Evolutionary conservation across 768 basidiomycete genomes (phyloP), one percentile per base, ranked within the genome.

Genomic region (Lactifluus hygrophoroides): DNA sequence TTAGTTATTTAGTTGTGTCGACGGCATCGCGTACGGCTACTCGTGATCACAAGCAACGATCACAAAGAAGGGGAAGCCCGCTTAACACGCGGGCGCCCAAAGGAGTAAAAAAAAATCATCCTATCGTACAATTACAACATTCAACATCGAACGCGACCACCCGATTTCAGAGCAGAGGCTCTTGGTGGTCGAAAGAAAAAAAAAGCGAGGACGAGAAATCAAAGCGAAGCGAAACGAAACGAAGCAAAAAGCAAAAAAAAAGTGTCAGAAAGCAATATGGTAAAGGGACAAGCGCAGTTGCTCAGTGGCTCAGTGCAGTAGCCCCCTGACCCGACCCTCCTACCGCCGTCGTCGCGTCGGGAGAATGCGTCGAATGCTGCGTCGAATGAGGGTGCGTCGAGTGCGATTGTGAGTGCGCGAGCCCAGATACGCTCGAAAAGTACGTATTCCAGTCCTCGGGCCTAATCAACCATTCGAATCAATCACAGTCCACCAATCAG

Each of bases 361-460:
- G 28, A 0, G 51, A 27, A 32, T 58, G 57, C 27, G 44, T 35
- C 28, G 50, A 19, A 11, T 35, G 57, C 28, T 35, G 57, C 28
- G 56, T 35, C 14, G 49, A 8, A 28, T 58, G 57, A 14, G 37
- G 7, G 40, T 54, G 51, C 14, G 27, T 30, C 19, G 54, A 35
- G 16, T 58, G 52, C 37, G 47, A 35, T 8, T 58, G 52, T 30
- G 47, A 13, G 14, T 61, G 62, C 19, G 52, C 23, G 35, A 61
- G 48, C 10, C 63, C 56, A 5, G 62, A 60, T 30, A 63, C 40
- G 38, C 19, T 60, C 49, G 60, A 54, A 19, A 64, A 54, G 51
- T 64, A 64, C 49, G 56, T 43, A 40, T 56, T 52, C 63, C 63
- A 64, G 14, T 64, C 63, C 32, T 58, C 61, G 42, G 62, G 49